Conservation (phyloP, 164 flowering plant species). For the Stephania yunnanensis region DNA sequence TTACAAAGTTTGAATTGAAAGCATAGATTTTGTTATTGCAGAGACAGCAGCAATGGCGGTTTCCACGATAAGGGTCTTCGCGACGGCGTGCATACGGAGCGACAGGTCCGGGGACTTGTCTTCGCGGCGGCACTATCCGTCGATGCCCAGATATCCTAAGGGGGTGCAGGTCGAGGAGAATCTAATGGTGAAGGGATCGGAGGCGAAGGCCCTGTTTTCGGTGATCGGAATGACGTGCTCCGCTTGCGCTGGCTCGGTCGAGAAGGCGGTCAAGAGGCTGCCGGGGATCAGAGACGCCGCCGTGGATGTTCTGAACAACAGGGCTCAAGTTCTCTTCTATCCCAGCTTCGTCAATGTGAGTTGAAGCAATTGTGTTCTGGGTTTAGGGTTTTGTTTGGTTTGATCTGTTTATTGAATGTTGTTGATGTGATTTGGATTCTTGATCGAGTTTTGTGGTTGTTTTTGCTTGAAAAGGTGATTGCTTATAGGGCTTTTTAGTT, state of each 20-base stretch:
- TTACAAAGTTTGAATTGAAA: no score
- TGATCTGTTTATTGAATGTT: no score
- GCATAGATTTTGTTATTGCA: neutral
- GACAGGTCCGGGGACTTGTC: conserved; percentile 30
- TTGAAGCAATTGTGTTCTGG: neutral
- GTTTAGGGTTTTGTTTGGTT: neutral
- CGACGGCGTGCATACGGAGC: conserved; percentile 42
- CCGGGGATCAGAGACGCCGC: conserved; percentile 70
- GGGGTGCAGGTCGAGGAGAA: conserved; percentile 26
- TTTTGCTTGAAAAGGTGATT: no score
- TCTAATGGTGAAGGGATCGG: conserved; percentile 21
- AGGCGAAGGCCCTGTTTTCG: conserved; percentile 45
- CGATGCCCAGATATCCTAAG: conserved; percentile 65
- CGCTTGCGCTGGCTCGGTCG: conserved; percentile 84
- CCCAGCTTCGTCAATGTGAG: conserved; percentile 65
- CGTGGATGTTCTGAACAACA: conserved; percentile 66
- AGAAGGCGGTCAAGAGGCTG: conserved; percentile 75
- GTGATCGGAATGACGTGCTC: conserved; percentile 84
- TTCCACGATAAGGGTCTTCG: conserved; percentile 38
- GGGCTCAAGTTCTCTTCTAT: conserved; percentile 60
- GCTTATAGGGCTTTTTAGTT: no score
- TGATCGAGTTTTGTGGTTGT: no score
- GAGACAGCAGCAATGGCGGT: conserved; percentile 21
- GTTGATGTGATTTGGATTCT: no score
- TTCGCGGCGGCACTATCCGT: conserved; percentile 55